Conservation (phyloP, 75 land plant species). For the Larix kaempferi region DNA sequence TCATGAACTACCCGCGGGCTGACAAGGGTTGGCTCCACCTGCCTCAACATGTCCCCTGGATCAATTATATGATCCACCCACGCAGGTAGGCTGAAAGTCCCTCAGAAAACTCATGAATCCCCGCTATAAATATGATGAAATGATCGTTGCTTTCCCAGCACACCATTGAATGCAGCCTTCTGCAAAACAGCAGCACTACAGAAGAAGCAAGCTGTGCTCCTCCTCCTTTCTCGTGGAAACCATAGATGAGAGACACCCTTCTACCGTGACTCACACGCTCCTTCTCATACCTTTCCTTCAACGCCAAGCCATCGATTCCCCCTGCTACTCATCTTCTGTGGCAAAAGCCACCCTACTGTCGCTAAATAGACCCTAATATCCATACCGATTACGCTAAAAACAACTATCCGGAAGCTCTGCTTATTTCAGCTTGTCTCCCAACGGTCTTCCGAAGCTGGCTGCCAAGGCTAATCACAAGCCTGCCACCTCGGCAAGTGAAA, state of each 20-base stretch:
- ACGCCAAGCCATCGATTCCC: background rate
- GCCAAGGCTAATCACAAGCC: background rate
- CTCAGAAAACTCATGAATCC: background rate
- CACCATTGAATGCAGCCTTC: background rate
- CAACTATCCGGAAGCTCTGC: background rate
- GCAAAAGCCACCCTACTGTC: no score
- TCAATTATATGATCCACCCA: no score
- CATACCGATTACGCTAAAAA: background rate
- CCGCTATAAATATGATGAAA: background rate
- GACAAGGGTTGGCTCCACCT: no score
- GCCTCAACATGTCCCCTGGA: no score
- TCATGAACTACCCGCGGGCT: no score
- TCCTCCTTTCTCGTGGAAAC: background rate
- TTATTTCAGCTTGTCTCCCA: background rate
- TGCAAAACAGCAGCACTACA: background rate
- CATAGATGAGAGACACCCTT: background rate
- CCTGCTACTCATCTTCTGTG: no score
- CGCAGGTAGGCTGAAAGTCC: no score
- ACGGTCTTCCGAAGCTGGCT: background rate
- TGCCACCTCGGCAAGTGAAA: background rate
- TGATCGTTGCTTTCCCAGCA: background rate
- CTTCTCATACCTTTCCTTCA: background rate
- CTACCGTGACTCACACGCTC: no score
- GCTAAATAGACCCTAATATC: no score
- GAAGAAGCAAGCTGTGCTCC: background rate